Evolutionary conservation across 2,329 filamentous ascomycete genomes (phyloP).

Genomic region (Aspergillus intermedius): DNA sequence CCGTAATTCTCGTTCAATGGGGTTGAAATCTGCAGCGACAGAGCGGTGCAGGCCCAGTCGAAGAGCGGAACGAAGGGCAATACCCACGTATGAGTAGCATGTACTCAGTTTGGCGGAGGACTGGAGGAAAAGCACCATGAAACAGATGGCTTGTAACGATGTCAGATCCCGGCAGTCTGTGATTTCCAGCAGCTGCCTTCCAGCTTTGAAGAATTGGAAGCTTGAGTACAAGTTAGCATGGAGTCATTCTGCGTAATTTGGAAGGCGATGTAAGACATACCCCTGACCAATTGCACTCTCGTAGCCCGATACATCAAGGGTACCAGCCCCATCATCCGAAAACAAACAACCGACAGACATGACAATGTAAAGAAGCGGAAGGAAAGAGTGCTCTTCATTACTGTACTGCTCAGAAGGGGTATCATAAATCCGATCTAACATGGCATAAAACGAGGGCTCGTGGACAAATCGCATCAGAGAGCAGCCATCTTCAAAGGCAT

Average conservation of each 20-base stretch:
- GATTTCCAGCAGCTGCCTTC: constrained; percentile 57
- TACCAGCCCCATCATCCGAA: constrained; percentile 50
- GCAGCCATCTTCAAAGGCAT: constrained; percentile 57
- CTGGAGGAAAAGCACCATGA: constrained; percentile 76
- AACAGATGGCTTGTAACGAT: constrained; percentile 68
- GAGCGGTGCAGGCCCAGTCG: constrained; percentile 72
- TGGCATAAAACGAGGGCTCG: constrained; percentile 70
- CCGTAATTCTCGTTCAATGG: constrained; percentile 65
- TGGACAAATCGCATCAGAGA: constrained; percentile 68
- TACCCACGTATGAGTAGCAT: constrained; percentile 74
- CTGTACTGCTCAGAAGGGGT: constrained; percentile 56
- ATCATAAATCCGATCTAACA: constrained; percentile 71
- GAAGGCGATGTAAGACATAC: constrained; percentile 29
- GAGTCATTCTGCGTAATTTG: not conserved
- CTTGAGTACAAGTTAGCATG: constrained; percentile 37
- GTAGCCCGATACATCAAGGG: constrained; percentile 42
- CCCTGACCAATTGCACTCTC: constrained; percentile 50
- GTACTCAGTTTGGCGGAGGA: constrained; percentile 70
- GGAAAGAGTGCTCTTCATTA: constrained; percentile 59
- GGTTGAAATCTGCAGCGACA: constrained; percentile 61
- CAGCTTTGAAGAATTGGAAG: constrained; percentile 66
- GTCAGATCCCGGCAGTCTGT: constrained; percentile 64
- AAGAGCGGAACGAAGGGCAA: constrained; percentile 68
- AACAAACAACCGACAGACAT: constrained; percentile 71
- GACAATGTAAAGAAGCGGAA: constrained; percentile 65